Conservation (phyloP, 345 rosid species). For the Gossypium australe region DNA sequence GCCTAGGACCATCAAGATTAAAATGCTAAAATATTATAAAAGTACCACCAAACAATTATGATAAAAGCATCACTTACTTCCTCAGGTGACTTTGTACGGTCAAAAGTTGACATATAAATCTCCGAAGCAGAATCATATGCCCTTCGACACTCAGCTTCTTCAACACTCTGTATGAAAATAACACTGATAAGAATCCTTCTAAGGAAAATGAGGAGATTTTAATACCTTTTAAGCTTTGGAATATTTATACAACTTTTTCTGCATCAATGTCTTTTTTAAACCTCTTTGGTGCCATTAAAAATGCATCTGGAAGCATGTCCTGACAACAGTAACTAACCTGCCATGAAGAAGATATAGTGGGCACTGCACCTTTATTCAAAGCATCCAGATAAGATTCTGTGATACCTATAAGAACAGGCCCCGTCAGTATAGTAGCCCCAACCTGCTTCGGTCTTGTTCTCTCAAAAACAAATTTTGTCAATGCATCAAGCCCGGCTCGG, state of each 20-base stretch:
- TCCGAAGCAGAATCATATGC: slow-evolving; percentile 85
- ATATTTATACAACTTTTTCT: neutral
- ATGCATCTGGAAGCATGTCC: neutral
- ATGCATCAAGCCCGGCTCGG: slow-evolving; percentile 80
- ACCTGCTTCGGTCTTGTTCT: slow-evolving; percentile 95
- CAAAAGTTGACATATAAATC: slow-evolving; percentile 59
- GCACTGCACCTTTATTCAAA: slow-evolving; percentile 94
- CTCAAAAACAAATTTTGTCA: slow-evolving; percentile 94
- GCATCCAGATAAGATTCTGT: slow-evolving; percentile 91
- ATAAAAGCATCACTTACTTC: slow-evolving; percentile 51
- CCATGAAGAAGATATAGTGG: slow-evolving; percentile 97
- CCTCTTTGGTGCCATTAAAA: neutral
- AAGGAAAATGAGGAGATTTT: neutral
- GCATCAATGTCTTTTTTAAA: neutral
- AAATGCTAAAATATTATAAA: slow-evolving; percentile 13
- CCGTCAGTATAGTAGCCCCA: slow-evolving; percentile 84
- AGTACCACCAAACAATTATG: slow-evolving; percentile 4
- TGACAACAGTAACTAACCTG: slow-evolving; percentile 52
- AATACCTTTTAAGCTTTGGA: neutral
- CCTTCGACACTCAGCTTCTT: slow-evolving; percentile 92
- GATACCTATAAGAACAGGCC: slow-evolving; percentile 87
- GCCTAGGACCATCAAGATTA: slow-evolving; percentile 43
- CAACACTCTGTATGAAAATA: slow-evolving; percentile 68
- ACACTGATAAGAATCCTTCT: neutral
- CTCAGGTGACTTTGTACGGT: slow-evolving; percentile 70